phyloP scores from a whole-genome alignment of 1,284 basidiomycete genomes.

The Butyriboletus appendiculatus region DNA sequence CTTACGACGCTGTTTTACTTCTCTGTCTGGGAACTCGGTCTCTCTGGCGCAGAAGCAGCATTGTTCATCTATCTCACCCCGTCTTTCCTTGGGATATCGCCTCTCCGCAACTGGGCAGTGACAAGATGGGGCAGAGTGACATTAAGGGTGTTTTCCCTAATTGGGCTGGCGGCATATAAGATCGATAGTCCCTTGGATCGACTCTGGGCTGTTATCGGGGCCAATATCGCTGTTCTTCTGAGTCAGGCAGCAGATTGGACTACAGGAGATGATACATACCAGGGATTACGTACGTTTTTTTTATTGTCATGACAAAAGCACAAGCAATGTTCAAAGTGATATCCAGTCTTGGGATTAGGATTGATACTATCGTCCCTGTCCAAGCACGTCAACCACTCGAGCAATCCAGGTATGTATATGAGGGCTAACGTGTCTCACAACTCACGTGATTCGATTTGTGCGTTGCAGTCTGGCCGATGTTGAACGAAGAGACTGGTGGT shows the following conservation, averaged over 20 bases:
- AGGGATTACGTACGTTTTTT: conserved; percentile 55
- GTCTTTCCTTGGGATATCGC: conserved; percentile 50
- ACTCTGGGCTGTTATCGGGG: conserved; percentile 58
- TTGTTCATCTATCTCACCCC: conserved; percentile 72
- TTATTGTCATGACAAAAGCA: not conserved
- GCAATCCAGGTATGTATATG: conserved; percentile 66
- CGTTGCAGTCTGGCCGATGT: conserved; percentile 75
- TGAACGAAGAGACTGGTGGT: conserved; percentile 66
- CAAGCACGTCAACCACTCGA: conserved; percentile 79
- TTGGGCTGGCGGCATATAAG: conserved; percentile 63
- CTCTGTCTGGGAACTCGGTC: conserved; percentile 86
- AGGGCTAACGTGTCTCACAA: not conserved
- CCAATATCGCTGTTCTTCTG: conserved; percentile 52
- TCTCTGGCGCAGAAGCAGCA: conserved; percentile 76
- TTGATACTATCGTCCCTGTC: conserved; percentile 70
- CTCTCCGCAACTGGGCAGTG: conserved; percentile 46
- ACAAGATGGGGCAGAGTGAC: conserved; percentile 50
- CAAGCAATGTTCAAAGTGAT: not conserved
- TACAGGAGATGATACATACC: conserved; percentile 46
- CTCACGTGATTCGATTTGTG: not conserved
- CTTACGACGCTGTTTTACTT: conserved; percentile 90
- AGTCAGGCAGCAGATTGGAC: conserved; percentile 60
- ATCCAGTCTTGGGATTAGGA: conserved; percentile 64
- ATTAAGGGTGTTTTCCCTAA: conserved; percentile 51
- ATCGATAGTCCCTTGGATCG: conserved; percentile 56